Evolutionary conservation across 129 eudicot species (phyloP), one percentile per base, ranked within the genome.

Genomic region (Apium graveolens): DNA sequence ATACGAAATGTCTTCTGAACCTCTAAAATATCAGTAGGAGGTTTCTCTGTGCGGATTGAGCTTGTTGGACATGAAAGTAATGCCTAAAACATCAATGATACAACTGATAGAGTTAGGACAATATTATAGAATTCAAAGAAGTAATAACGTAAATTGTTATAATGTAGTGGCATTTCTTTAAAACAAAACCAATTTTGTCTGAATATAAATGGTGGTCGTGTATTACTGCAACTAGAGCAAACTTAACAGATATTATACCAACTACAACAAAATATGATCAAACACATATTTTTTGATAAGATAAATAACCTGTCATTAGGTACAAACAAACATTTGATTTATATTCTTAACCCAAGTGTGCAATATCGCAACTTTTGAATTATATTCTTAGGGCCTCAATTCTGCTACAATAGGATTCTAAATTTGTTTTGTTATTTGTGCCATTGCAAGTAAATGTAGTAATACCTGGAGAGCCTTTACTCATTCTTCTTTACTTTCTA

Each of bases 31-130:
- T 89, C 91, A 71, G 24, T 83, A 83, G 84, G 78, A 53, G 91
- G 90, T 70, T 80, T 84, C 84, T 83, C 91, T 11, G 97, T 91
- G 72, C 75, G 83, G 43, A 91, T 91, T 43, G 97, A 91, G 85
- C 84, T 85, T 51, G 97, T 91, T 75, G 93, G 97, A 80, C 97
- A 91, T 73, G 97, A 85, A 74, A 91, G 84, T 73, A 91, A 84
- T 41, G 97, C 97, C 97, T 91, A 71, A n/a, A 80, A 48, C 71
- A 32, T 27, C 70, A 83, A 48, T 68, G 16, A 65, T 51, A 26
- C 9, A 65, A 76, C 53, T 24, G 1, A 26, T 43, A 69, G 5
- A 53, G 62, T 70, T 34, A 51, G 55, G 4, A 70, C 20, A 26
- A 17, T 41, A 57, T 57, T 42, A 20, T 17, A 39, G 41, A 77